Evolutionary conservation across 495 filamentous ascomycete species (phyloP), one percentile per base, ranked within the genome.

Genomic region (Talaromyces trachyspermus): DNA sequence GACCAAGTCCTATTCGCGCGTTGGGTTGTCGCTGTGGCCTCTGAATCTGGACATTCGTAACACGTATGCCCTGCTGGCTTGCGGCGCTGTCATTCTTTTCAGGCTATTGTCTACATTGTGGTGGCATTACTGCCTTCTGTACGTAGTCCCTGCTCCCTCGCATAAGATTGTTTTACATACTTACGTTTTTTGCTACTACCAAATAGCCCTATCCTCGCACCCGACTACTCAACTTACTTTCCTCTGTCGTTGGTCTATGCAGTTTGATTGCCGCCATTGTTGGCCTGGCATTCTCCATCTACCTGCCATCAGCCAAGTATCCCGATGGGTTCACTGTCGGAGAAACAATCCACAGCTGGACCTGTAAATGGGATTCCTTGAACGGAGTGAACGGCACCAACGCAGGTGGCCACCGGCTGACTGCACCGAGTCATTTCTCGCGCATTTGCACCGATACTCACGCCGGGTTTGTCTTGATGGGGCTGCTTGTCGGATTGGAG

Each of bases 301-400:
- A 70, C 48, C 62, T 63, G 7, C 67, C 70, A 0, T 65, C 63
- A 6, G 64, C 71, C 14, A 54, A 57, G 1, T 61, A 63, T 32
- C 63, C 66, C 10, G 61, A 38, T 15, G 63, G 61, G 20, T 70
- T 69, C 48, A 61, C 52, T 48, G 32, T 54, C 1, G 61, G 62
- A 15, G 73, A 75, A 46, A 76, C 71, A 8, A 58, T 77, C 12
- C 60, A 70, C 20, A 71, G 65, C 41, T 77, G 74, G 74, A 74
- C 73, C 4, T 77, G 74, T 58, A 75, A 74, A 51, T 75, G 71
- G 69, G 63, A 66, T 29, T 48, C 56, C 14, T 49, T 58, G 15
- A 52, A 50, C 5, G 42, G 17, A 15, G 9, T 33, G 11, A 46
- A 22, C 19, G 15, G 12, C 3, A 36, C 32, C 1, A 41, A 42